A percentile compares a stretch with the other conserved stretches of the same genome.
Conservation (phyloP, 208 protist genomes). For the Acanthamoeba triangularis region DNA sequence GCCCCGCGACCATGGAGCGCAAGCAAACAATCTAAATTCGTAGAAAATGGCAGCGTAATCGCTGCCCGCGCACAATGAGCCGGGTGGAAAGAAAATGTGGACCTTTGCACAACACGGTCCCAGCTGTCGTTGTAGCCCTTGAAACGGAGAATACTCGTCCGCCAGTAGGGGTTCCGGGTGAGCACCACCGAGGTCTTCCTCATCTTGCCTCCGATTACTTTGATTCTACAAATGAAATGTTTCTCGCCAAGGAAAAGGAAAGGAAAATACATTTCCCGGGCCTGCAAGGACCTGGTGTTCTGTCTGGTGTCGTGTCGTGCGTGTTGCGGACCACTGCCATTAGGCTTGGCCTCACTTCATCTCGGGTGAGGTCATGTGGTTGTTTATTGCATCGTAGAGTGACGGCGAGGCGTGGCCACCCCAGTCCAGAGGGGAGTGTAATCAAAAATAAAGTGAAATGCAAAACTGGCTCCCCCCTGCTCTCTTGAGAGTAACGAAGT, state of each 20-base stretch:
- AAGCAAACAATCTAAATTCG: not conserved
- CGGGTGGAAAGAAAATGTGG: not conserved
- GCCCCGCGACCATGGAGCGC: too few species aligned
- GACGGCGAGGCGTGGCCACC: not conserved
- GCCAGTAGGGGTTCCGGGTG: slow-evolving; percentile 28
- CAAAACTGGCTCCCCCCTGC: slow-evolving; percentile 36
- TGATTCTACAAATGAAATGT: not conserved
- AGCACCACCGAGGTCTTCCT: slow-evolving; percentile 18
- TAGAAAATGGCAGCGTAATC: not conserved
- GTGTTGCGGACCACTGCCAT: too few species aligned
- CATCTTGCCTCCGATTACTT: not conserved
- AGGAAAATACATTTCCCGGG: too few species aligned
- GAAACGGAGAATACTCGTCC: not conserved
- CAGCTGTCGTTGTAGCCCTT: not conserved
- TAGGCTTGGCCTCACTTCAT: not conserved
- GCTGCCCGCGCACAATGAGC: not conserved
- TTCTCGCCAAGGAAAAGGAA: not conserved
- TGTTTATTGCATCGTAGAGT: not conserved
- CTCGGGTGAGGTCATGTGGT: too few species aligned
- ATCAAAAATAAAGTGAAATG: not conserved
- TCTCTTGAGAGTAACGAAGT: not conserved
- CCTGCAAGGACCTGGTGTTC: too few species aligned
- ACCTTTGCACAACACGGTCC: slow-evolving; percentile 36
- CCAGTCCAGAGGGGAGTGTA: not conserved
- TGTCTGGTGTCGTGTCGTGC: too few species aligned